These are phyloP conservation scores for Emmonsiellopsis sp. DNA, from an alignment of 2,329 filamentous ascomycete genomes.

Conservation along the genomic window DNA sequence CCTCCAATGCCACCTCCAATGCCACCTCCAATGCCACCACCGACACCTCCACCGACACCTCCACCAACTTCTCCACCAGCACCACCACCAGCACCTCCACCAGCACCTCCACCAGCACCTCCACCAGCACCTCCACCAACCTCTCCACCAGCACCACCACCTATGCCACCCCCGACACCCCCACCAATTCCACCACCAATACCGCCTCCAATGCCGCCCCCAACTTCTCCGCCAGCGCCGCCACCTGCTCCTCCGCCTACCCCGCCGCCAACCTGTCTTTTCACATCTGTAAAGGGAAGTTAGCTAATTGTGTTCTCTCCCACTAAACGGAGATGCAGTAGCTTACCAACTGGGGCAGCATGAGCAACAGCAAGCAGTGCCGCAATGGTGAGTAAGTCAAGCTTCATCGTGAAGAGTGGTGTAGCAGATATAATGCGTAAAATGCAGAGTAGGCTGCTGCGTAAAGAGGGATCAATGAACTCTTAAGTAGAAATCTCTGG, in stretches of 20 bases:
- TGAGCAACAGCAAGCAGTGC: background rate
- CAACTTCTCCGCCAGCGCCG: background rate
- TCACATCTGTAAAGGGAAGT: background rate
- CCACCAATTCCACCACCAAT: background rate
- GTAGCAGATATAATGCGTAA: background rate
- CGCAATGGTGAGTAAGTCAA: background rate
- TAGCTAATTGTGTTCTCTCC: background rate
- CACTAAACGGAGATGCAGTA: background rate
- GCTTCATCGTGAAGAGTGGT: background rate
- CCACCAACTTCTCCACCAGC: too few relatives aligned
- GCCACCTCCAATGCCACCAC: too few relatives aligned
- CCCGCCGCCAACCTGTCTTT: background rate
- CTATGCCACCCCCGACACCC: background rate
- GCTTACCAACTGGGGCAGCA: background rate
- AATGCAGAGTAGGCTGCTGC: background rate
- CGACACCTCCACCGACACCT: background rate
- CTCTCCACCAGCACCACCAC: too few relatives aligned
- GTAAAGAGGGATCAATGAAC: background rate
- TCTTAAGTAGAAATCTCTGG: background rate
- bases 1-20: background rate
- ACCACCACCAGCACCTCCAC: too few relatives aligned
- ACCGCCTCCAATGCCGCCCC: background rate
- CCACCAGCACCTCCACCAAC: background rate
- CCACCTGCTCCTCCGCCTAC: too few relatives aligned
- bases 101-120: background rate